These are phyloP conservation scores for Aspergillus aculeatus DNA, from an alignment of 2,329 filamentous ascomycete genomes.

Conservation along the genomic window DNA sequence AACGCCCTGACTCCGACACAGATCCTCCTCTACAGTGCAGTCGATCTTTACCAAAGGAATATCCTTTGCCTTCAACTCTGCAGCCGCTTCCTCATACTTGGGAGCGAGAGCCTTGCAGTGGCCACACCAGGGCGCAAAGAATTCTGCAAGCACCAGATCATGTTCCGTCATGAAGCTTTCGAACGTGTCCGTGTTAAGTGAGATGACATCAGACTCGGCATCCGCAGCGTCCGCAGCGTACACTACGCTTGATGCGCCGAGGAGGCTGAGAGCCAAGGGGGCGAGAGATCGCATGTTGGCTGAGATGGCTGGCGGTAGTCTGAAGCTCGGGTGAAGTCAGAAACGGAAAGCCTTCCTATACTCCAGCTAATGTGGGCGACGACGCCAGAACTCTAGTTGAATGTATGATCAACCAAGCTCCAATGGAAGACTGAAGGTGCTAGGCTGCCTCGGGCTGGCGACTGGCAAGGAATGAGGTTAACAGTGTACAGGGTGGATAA, in stretches of 20 bases:
- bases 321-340: not conserved
- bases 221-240: conserved; percentile 35
- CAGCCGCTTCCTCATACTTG: conserved; percentile 51
- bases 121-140: conserved; percentile 95
- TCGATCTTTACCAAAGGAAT: conserved; percentile 58
- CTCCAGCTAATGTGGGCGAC: too few species aligned
- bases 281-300: conserved; percentile 40
- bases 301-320: conserved; percentile 1
- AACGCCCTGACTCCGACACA: conserved; percentile 86
- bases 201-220: conserved; percentile 70
- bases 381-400: not conserved
- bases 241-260: conserved; percentile 37
- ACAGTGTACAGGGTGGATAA: conserved; percentile 9
- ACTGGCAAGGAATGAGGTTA: conserved; percentile 7
- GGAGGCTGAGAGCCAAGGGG: conserved; percentile 41
- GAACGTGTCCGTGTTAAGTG: conserved; percentile 84
- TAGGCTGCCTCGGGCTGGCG: not conserved
- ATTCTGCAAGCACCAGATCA: conserved; percentile 90
- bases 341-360: not conserved
- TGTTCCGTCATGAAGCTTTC: conserved; percentile 80
- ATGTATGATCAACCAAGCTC: not conserved
- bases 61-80: conserved; percentile 49
- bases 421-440: not conserved
- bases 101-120: conserved; percentile 94
- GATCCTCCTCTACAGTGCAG: conserved; percentile 90